Conservation (phyloP, 768 basidiomycete species). For the Lentinula raphanica region DNA sequence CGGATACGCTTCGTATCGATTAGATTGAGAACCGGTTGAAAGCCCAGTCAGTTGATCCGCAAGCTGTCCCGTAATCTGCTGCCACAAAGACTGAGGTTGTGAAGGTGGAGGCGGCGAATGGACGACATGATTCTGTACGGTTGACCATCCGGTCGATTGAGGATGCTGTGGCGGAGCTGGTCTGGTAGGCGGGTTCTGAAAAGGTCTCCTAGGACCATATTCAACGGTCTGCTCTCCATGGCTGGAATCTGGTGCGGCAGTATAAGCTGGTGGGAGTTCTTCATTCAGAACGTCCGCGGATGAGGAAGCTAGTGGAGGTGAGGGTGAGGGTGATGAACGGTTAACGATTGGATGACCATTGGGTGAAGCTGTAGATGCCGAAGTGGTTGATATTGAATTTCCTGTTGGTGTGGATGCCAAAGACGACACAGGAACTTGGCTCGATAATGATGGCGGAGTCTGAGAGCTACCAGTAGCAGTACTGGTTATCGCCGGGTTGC, state of each 20-base stretch:
- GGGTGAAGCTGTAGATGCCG: background rate
- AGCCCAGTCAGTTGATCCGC: slow-evolving; percentile 12
- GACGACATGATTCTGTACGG: background rate
- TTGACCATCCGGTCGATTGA: background rate
- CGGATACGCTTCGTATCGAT: background rate
- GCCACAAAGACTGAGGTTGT: slow-evolving; percentile 10
- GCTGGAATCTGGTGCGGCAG: slow-evolving; percentile 42
- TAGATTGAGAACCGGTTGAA: slow-evolving; percentile 11
- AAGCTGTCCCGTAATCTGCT: slow-evolving; percentile 11
- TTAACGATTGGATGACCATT: background rate
- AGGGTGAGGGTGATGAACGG: background rate
- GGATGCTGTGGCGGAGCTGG: slow-evolving; percentile 9
- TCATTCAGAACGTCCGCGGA: background rate
- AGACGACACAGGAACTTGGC: background rate
- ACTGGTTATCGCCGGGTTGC: background rate
- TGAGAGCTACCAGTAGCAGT: background rate
- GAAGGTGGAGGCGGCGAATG: slow-evolving; percentile 8
- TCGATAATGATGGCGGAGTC: background rate
- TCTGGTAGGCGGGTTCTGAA: slow-evolving; percentile 36
- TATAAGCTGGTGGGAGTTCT: slow-evolving; percentile 60
- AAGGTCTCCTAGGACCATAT: slow-evolving; percentile 58
- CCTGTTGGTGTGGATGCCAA: background rate
- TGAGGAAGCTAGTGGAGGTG: background rate
- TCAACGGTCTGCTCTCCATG: slow-evolving; percentile 62
- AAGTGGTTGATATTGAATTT: background rate